Evolutionary conservation across 495 filamentous ascomycete species (phyloP).

Genomic region (Aspergillus sparsus): DNA sequence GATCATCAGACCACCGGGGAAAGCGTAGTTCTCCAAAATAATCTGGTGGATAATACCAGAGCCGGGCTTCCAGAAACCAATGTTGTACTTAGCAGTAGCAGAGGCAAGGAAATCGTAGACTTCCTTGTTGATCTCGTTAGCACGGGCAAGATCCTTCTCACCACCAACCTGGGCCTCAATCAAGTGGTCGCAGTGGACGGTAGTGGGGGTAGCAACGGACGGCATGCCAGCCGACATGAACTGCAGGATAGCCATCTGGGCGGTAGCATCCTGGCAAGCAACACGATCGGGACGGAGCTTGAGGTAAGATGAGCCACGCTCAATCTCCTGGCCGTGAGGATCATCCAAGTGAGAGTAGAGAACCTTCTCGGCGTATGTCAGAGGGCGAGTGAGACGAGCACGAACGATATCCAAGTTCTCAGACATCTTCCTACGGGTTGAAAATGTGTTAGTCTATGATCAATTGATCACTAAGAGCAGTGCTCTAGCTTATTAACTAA

Average conservation of each 20-base stretch:
- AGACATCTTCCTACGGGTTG: constrained; percentile 83
- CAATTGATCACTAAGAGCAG: constrained; percentile 7
- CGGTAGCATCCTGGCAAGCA: constrained; percentile 98
- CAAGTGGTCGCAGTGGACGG: constrained; percentile 98
- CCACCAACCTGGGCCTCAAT: constrained; percentile 97
- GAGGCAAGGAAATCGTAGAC: constrained; percentile 97
- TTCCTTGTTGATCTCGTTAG: constrained; percentile 96
- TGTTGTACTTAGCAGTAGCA: constrained; percentile 98
- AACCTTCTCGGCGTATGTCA: constrained; percentile 97
- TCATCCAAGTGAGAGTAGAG: constrained; percentile 99
- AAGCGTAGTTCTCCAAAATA: constrained; percentile 96
- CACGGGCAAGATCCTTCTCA: constrained; percentile 89
- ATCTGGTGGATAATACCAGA: constrained; percentile 99
- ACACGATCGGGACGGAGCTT: constrained; percentile 96
- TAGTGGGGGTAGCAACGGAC: constrained; percentile 89
- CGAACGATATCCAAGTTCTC: constrained; percentile 95
- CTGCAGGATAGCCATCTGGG: constrained; percentile 99
- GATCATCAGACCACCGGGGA: constrained; percentile 97
- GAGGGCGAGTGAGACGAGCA: constrained; percentile 80
- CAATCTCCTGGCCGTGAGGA: constrained; percentile 91
- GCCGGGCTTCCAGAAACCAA: constrained; percentile 98
- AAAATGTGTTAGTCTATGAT: constrained; percentile 34
- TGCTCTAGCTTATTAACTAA: neutral
- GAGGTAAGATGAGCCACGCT: constrained; percentile 93
- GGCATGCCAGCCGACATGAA: constrained; percentile 99